A percentile compares a stretch with the other conserved stretches of the same genome.
These are phyloP conservation scores for Cornus kousa DNA, from an alignment of 148 eudicot species.

Conservation along the genomic window DNA sequence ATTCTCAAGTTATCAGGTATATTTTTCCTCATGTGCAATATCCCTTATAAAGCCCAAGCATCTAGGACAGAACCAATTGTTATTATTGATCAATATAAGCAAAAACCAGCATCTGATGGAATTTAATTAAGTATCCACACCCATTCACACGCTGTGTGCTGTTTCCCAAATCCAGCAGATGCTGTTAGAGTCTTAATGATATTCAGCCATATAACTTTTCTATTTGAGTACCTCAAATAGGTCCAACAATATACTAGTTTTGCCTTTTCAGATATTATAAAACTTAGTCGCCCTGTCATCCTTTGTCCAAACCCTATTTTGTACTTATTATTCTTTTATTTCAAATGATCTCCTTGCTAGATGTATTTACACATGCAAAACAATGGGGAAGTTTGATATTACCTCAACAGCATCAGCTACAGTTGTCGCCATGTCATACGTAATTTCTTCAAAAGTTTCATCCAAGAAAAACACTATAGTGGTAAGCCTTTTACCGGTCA, in stretches of 20 bases:
- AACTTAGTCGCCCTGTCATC: neutral
- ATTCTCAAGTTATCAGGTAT: no score
- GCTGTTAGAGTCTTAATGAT: neutral
- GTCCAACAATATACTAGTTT: neutral
- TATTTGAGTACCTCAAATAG: neutral
- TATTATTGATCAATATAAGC: neutral
- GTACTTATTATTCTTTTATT: neutral
- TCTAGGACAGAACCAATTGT: neutral
- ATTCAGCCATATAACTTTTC: neutral
- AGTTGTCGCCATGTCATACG: conserved; percentile 93
- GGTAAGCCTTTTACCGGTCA: conserved; percentile 83
- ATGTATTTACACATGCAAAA: neutral
- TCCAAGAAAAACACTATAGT: conserved; percentile 97
- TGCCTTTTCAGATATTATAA: neutral
- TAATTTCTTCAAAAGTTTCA: conserved; percentile 97
- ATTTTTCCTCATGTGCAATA: no score
- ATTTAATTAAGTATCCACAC: neutral
- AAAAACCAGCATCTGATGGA: neutral
- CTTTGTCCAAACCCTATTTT: conserved; percentile 1
- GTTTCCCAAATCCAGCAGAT: neutral
- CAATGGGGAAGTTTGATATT: conserved; percentile 8
- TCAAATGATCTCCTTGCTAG: neutral
- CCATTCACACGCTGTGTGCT: neutral
- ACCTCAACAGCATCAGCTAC: conserved; percentile 99
- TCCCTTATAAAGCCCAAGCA: neutral